Percentiles rank a stretch among this genome's conserved stretches.
phyloP scores from a whole-genome alignment of 805 yeast genomes.

The Yamadazyma nakazawae region DNA sequence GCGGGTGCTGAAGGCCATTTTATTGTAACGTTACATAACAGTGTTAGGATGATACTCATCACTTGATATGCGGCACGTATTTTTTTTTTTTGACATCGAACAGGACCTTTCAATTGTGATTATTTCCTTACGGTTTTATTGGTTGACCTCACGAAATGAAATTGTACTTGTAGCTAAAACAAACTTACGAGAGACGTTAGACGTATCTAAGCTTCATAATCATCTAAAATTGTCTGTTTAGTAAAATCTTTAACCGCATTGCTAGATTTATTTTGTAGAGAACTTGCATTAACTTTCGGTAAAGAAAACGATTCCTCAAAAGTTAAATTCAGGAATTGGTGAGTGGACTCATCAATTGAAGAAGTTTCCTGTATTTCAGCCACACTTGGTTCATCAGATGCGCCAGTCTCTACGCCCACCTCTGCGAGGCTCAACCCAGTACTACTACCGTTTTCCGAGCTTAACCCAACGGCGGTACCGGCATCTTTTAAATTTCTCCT shows the following conservation, averaged over 20 bases:
- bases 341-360: not conserved
- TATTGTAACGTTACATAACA: no score
- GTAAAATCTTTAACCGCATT: not conserved
- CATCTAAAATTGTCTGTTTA: slow-evolving; percentile 1
- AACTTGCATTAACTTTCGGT: slow-evolving; percentile 33
- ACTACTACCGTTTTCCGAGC: not conserved
- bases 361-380: slow-evolving; percentile 2
- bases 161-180: no score
- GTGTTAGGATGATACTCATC: no score
- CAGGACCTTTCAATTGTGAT: no score
- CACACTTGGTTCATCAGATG: not conserved
- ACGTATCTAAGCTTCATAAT: not conserved
- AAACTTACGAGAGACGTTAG: not conserved
- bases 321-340: not conserved
- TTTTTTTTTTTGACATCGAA: no score
- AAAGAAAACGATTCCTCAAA: slow-evolving; percentile 52
- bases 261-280: slow-evolving; percentile 7
- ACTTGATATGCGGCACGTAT: no score
- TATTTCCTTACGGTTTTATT: no score
- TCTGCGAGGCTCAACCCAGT: not conserved
- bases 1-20: no score
- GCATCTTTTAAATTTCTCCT: not conserved
- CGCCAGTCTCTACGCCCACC: not conserved
- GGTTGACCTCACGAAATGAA: no score
- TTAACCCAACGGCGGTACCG: not conserved